Evolutionary conservation across 1,284 basidiomycete species (phyloP).

Genomic region (Mycocalia duriaeana): DNA sequence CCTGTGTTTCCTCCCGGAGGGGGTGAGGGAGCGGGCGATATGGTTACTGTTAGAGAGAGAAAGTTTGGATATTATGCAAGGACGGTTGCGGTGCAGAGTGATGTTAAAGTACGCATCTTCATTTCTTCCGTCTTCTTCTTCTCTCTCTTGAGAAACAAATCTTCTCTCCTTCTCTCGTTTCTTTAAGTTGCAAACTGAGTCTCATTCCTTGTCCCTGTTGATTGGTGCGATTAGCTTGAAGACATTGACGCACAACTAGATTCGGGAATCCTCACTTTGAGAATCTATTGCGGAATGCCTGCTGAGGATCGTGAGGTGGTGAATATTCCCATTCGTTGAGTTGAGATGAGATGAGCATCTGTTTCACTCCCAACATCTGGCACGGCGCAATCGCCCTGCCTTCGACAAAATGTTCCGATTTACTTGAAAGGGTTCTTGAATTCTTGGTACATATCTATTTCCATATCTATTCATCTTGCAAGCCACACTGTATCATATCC

Average conservation of each 20-base stretch:
- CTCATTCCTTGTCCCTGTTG: neutral
- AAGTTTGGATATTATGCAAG: conserved; percentile 48
- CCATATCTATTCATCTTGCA: no score
- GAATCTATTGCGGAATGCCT: conserved; percentile 37
- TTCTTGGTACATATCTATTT: no score
- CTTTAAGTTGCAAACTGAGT: no score
- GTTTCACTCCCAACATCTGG: no score
- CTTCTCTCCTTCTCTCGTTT: no score
- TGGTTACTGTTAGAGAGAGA: conserved; percentile 38
- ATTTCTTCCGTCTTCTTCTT: no score
- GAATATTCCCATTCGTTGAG: conserved; percentile 27
- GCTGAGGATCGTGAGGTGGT: conserved; percentile 25
- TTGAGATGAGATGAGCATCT: no score
- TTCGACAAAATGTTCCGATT: no score
- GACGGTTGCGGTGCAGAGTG: conserved; percentile 48
- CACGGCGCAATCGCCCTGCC: no score
- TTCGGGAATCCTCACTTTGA: conserved; percentile 43
- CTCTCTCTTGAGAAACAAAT: conserved; percentile 8
- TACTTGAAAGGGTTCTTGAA: no score
- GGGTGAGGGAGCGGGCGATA: conserved; percentile 2
- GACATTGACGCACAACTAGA: conserved; percentile 41
- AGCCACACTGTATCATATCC: no score
- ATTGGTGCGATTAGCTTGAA: conserved; percentile 29
- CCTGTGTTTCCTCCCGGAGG: conserved; percentile 7
- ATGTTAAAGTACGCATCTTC: conserved; percentile 45